Evolutionary conservation across 305 asterid species (phyloP).

Genomic region (Rubia tinctorum): DNA sequence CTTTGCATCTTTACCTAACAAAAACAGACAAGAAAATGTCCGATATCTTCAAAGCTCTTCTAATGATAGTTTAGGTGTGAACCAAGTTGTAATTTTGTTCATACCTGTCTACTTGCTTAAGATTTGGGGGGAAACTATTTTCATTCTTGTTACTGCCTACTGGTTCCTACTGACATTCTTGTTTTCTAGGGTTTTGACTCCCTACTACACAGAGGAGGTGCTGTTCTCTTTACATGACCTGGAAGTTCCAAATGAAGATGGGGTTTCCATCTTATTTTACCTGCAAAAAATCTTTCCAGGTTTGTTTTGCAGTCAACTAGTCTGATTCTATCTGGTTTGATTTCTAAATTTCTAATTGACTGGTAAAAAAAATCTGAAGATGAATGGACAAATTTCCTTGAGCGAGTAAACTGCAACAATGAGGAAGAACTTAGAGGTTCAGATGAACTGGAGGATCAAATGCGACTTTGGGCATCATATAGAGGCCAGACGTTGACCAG

Average conservation of each 20-base stretch:
- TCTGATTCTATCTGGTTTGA: constrained; percentile 12
- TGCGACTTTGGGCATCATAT: constrained; percentile 98
- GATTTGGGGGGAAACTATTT: neutral
- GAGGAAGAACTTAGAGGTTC: constrained; percentile 86
- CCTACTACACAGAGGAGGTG: constrained; percentile 94
- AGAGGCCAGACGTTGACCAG: constrained; percentile 96
- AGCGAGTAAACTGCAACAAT: constrained; percentile 57
- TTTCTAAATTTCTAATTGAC: constrained; percentile 5
- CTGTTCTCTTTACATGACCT: constrained; percentile 91
- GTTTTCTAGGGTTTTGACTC: constrained; percentile 75
- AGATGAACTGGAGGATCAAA: constrained; percentile 81
- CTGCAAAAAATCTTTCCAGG: constrained; percentile 98
- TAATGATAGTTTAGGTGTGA: neutral
- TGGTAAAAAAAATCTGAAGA: constrained; percentile 41
- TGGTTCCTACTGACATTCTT: neutral
- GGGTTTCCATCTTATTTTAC: constrained; percentile 96
- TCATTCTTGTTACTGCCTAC: neutral
- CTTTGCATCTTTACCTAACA: neutral
- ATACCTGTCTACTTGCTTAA: neutral
- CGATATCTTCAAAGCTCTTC: neutral
- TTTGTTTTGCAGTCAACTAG: constrained; percentile 32
- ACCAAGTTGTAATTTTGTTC: neutral
- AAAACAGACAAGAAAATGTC: neutral
- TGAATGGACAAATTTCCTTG: constrained; percentile 98
- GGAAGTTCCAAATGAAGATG: constrained; percentile 94